phyloP scores from a whole-genome alignment of 805 yeast species.

The Barnettozyma populi region DNA sequence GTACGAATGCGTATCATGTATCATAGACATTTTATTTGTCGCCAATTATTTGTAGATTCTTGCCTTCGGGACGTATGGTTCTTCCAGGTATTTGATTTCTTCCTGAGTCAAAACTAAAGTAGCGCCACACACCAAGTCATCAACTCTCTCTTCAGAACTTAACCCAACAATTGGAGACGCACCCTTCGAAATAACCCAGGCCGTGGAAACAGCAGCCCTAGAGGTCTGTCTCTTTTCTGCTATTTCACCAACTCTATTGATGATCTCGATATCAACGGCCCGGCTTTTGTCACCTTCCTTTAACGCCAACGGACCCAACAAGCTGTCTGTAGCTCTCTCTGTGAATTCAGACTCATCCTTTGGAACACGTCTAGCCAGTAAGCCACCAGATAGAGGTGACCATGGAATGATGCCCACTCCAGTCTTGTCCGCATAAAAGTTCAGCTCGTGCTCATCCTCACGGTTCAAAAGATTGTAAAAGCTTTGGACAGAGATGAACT shows the following conservation, averaged over 20 bases:
- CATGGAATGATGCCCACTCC: neutral
- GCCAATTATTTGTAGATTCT: neutral
- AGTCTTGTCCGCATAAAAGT: neutral
- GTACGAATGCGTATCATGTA: conserved; percentile 2
- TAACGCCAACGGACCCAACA: neutral
- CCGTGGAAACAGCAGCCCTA: neutral
- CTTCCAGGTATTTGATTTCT: conserved; percentile 31
- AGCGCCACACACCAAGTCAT: neutral
- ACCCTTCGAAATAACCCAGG: neutral
- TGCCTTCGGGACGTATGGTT: neutral
- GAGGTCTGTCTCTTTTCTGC: neutral
- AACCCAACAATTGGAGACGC: neutral
- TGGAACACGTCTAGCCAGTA: neutral
- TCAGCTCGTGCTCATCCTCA: neutral
- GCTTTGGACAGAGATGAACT: neutral
- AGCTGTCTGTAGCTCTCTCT: neutral
- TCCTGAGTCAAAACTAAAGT: neutral
- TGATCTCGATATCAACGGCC: neutral
- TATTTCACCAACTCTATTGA: neutral
- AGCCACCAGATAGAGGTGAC: neutral
- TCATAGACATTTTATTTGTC: neutral
- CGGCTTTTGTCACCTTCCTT: neutral
- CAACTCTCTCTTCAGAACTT: neutral
- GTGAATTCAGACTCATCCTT: neutral
- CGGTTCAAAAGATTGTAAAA: neutral